Base-by-base conservation (phyloP, 306 rosid species). In the Biancaea sappan region DNA sequence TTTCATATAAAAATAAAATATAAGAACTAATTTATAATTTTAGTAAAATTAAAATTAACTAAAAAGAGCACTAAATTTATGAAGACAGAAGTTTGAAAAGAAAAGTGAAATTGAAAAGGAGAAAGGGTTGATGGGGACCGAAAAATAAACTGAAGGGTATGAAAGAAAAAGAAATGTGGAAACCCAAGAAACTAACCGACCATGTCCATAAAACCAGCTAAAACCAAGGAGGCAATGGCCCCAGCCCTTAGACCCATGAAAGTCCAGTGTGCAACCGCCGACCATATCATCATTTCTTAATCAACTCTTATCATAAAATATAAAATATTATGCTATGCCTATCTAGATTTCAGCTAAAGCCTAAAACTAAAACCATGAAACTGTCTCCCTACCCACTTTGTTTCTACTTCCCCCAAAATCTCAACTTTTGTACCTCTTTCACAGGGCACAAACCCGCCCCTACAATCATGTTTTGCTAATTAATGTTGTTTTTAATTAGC, bases 121-220 rank as follows among this genome's bases (percentile, higher is more conserved):
- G 2, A 37, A 37, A 1, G 22, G 2, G n/a, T n/a, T 3, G 32
- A 50, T 54, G 51, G 76, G 72, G 79, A 83, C 83, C 69, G 37
- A 78, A 78, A 64, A 46, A 46, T 57, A 56, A 40, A 48, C 14
- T 50, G 26, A 3, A 9, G 51, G 51, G 51, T 43, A 68, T 19
- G n/a, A 5, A 57, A 61, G 5, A 26, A 4, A 38, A 75, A 9
- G 35, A 63, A 24, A 41, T 34, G 72, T 51, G 46, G 40, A 69
- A 72, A 73, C 80, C 83, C 85, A 83, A 86, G 88, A 75, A 84
- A 73, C 76, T 80, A 86, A 85, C 98, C 87, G 92, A 86, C 94
- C 92, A 89, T 70, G 32, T 80, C 89, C 98, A 71, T 53, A 88
- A 91, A 88, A 83, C 82, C 85, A 78, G 97, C 93, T 62, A 84